Conservation (phyloP, 805 yeast species). For the Phaffomyces thermotolerans region DNA sequence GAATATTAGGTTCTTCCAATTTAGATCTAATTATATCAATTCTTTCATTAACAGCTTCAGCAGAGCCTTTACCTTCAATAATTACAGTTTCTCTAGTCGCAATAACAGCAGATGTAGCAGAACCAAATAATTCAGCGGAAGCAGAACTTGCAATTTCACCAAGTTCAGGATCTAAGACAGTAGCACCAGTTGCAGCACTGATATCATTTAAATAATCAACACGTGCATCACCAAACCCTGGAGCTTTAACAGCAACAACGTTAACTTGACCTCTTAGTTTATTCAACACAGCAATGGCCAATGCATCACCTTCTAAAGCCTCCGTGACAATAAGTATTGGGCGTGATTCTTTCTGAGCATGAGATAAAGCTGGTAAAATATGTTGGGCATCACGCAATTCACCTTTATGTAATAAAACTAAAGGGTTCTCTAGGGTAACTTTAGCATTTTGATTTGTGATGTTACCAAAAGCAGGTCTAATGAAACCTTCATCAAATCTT, state of each 20-base stretch:
- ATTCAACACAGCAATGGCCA: conserved; percentile 95
- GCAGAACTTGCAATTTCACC: conserved; percentile 95
- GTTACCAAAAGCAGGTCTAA: conserved; percentile 81
- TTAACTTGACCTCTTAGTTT: conserved; percentile 97
- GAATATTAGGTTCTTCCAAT: conserved; percentile 61
- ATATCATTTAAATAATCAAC: conserved; percentile 93
- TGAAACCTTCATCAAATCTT: conserved; percentile 96
- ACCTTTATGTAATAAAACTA: conserved; percentile 49
- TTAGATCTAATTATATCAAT: conserved; percentile 89
- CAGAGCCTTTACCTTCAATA: conserved; percentile 85
- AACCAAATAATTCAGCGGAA: conserved; percentile 81
- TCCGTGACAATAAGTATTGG: conserved; percentile 92
- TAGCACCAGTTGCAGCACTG: conserved; percentile 92
- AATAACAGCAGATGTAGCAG: conserved; percentile 84
- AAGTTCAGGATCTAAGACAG: conserved; percentile 78
- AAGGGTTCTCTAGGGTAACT: conserved; percentile 92
- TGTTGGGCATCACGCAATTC: conserved; percentile 27
- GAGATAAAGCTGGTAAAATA: conserved; percentile 84
- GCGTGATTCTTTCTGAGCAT: conserved; percentile 88
- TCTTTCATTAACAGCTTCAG: conserved; percentile 74
- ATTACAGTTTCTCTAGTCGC: conserved; percentile 95
- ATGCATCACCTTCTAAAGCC: conserved; percentile 96
- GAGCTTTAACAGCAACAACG: conserved; percentile 96
- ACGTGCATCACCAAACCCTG: conserved; percentile 99
- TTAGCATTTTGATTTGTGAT: conserved; percentile 85